These are phyloP conservation scores for Tulasnella calospora DNA, from an alignment of 768 basidiomycete genomes.

Conservation along the genomic window DNA sequence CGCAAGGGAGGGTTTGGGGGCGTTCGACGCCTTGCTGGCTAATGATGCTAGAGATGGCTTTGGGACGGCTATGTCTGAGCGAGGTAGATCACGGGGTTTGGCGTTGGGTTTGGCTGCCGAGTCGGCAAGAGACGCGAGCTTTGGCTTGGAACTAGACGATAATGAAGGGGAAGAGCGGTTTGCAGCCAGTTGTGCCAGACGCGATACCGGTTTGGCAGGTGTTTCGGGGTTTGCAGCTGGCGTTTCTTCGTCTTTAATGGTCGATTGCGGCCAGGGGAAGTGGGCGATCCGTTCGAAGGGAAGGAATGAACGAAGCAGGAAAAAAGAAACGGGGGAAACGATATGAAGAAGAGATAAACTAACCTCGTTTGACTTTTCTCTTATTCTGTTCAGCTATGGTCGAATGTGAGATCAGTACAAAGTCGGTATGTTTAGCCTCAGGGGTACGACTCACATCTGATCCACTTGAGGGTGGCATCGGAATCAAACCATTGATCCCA, in stretches of 20 bases:
- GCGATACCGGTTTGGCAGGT: not conserved
- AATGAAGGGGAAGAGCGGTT: too few species aligned
- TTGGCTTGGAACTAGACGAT: too few species aligned
- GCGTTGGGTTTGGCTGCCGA: not conserved
- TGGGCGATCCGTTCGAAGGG: not conserved
- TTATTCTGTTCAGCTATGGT: constrained; percentile 62
- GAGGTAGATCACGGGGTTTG: not conserved
- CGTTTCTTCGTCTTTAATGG: not conserved
- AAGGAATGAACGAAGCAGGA: not conserved
- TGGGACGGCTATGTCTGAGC: constrained; percentile 12
- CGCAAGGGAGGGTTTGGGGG: constrained; percentile 46
- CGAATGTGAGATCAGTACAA: not conserved
- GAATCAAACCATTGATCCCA: constrained; percentile 89
- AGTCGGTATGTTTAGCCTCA: not conserved
- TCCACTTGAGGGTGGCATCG: constrained; percentile 67
- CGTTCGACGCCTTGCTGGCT: constrained; percentile 9
- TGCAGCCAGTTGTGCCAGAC: too few species aligned
- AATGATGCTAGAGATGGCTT: constrained; percentile 28
- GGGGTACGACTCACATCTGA: constrained; percentile 53
- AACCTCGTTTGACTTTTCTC: constrained; percentile 71
- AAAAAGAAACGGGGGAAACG: constrained; percentile 27
- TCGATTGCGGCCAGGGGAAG: not conserved
- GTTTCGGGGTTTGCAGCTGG: not conserved
- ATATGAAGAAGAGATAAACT: constrained; percentile 42
- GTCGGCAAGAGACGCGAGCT: not conserved